phyloP scores from a whole-genome alignment of 169 alveolate genomes.

The Sarcocystis neurona region DNA sequence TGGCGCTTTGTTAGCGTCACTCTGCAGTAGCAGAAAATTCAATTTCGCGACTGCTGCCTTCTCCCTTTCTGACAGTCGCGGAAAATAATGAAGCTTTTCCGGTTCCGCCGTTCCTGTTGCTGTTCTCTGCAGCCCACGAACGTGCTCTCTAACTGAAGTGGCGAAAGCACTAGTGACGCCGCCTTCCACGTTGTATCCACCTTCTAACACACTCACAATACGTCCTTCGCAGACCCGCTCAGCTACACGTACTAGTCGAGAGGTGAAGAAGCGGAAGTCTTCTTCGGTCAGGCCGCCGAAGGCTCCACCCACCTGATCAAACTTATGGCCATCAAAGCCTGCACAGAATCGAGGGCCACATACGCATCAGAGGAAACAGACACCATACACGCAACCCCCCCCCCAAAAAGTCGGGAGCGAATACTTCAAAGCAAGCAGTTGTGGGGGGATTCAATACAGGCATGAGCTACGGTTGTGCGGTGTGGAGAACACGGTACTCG shows the following conservation, averaged over 20 bases:
- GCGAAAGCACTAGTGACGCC: slow-evolving; percentile 93
- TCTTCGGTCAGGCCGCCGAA: slow-evolving; percentile 87
- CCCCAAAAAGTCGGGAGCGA: no score
- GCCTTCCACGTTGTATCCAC: slow-evolving; percentile 96
- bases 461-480: no score
- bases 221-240: slow-evolving; percentile 92
- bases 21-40: background rate
- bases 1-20: background rate
- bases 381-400: no score
- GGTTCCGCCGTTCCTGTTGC: background rate
- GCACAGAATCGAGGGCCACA: no score
- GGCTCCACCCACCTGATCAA: slow-evolving; percentile 92
- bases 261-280: slow-evolving; percentile 95
- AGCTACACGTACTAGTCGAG: slow-evolving; percentile 90
- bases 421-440: no score
- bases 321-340: slow-evolving; percentile 97
- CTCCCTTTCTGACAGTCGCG: background rate
- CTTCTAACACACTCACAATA: slow-evolving; percentile 96
- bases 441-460: no score
- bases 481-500: no score
- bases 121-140: slow-evolving; percentile 73
- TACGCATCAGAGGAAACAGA: no score
- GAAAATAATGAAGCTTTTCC: background rate
- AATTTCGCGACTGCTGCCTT: background rate
- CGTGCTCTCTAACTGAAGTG: slow-evolving; percentile 91